Conservation (phyloP, 352 stramenopile genomes). For the Globisporangium uncinulatum region DNA sequence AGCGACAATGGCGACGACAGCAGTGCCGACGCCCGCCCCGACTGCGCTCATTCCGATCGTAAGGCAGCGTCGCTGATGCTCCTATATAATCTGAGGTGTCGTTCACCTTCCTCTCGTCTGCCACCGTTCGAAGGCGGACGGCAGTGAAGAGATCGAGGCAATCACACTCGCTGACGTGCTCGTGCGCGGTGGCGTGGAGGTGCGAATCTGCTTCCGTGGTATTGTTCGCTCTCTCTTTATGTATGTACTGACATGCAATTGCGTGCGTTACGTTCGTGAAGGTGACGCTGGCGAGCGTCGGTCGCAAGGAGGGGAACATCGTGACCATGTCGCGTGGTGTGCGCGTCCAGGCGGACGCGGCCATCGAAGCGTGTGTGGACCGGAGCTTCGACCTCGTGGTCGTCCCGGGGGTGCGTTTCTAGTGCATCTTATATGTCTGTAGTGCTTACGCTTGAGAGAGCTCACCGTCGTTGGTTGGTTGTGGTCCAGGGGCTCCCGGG, state of each 20-base stretch:
- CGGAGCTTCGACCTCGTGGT: constrained; percentile 63
- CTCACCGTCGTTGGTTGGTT: constrained; percentile 3
- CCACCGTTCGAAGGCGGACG: constrained; percentile 45
- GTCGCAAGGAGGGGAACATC: constrained; percentile 48
- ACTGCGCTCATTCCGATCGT: constrained; percentile 31
- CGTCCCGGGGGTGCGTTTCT: constrained; percentile 40
- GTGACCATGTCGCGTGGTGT: constrained; percentile 74
- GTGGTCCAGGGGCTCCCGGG: constrained; percentile 51
- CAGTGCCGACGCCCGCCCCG: not conserved
- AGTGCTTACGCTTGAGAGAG: too few relatives aligned
- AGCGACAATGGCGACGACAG: not conserved
- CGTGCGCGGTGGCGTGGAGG: constrained; percentile 52
- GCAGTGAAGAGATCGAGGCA: constrained; percentile 79
- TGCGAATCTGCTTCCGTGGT: constrained; percentile 1
- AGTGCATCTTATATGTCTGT: not conserved
- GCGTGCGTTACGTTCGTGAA: not conserved
- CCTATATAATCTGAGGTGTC: not conserved
- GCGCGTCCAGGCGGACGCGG: constrained; percentile 56
- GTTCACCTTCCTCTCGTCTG: not conserved
- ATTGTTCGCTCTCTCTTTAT: not conserved
- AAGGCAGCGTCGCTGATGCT: not conserved
- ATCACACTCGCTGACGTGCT: constrained; percentile 71
- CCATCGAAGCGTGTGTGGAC: constrained; percentile 57
- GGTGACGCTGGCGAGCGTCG: constrained; percentile 63
- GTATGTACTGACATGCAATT: not conserved